Percentiles rank a stretch among this genome's conserved stretches.
Evolutionary conservation across 441 rosid genomes (phyloP).

Genomic region (Dalechampia spathulata): DNA sequence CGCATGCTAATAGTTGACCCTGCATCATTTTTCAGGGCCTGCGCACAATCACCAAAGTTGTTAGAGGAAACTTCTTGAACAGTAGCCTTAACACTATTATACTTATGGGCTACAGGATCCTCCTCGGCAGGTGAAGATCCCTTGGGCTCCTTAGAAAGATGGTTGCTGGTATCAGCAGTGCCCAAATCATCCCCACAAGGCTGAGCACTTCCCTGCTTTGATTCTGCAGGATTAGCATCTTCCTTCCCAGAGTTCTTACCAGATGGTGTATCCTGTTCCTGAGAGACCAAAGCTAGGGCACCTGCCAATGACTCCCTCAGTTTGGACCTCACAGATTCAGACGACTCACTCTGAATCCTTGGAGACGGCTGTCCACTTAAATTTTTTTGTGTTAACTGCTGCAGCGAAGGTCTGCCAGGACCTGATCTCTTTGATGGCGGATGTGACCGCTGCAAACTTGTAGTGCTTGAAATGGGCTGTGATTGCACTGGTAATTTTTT

Average conservation of each 20-base stretch:
- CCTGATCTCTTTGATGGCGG: slow-evolving; percentile 35
- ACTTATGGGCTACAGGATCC: slow-evolving; percentile 22
- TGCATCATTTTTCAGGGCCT: slow-evolving; percentile 21
- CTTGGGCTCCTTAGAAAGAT: slow-evolving; percentile 19
- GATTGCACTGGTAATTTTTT: slow-evolving; percentile 34
- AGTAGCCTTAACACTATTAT: slow-evolving; percentile 13
- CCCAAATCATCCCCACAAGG: slow-evolving; percentile 20
- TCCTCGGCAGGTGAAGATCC: slow-evolving; percentile 17
- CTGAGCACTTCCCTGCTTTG: slow-evolving; percentile 23
- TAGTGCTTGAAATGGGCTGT: slow-evolving; percentile 24
- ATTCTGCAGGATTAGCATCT: slow-evolving; percentile 16
- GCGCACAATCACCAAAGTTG: slow-evolving; percentile 17
- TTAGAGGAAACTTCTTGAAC: slow-evolving; percentile 22
- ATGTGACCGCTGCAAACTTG: slow-evolving; percentile 35
- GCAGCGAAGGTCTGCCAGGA: slow-evolving; percentile 34
- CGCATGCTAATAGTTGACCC: slow-evolving; percentile 38
- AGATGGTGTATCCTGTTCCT: slow-evolving; percentile 25
- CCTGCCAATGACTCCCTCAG: slow-evolving; percentile 75
- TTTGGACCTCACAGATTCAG: slow-evolving; percentile 78
- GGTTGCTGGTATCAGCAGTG: slow-evolving; percentile 15
- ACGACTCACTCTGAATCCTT: slow-evolving; percentile 38
- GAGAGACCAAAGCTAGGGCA: slow-evolving; percentile 69
- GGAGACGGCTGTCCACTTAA: slow-evolving; percentile 31
- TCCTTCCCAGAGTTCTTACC: slow-evolving; percentile 33
- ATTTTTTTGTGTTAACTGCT: slow-evolving; percentile 28